A percentile compares a stretch with the other conserved stretches of the same genome.
phyloP scores from a whole-genome alignment of 2,329 filamentous ascomycete genomes.

The Tympanopsis confertula region DNA sequence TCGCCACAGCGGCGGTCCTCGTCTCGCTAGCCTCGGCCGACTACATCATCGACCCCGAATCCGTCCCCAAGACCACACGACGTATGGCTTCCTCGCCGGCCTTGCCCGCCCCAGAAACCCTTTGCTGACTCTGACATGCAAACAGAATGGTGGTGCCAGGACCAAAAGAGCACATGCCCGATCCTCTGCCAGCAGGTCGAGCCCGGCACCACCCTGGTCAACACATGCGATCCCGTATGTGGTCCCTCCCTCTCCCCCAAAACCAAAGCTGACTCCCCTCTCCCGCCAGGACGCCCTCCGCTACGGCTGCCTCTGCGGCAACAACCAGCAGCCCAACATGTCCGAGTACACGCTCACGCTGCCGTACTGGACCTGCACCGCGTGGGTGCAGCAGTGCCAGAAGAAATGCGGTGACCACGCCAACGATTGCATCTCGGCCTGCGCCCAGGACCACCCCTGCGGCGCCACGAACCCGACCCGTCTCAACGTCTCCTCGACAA shows the following conservation, averaged over 20 bases:
- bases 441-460: conserved; percentile 58
- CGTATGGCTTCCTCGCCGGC: conserved; percentile 26
- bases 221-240: conserved; percentile 55
- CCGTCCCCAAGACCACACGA: conserved; percentile 38
- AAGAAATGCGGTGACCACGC: conserved; percentile 37
- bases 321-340: conserved; percentile 57
- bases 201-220: conserved; percentile 38
- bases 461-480: conserved; percentile 54
- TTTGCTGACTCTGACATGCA: not conserved
- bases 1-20: conserved; percentile 42
- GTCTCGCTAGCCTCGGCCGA: conserved; percentile 40
- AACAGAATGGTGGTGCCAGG: conserved; percentile 53
- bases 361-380: conserved; percentile 64
- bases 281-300: conserved; percentile 39
- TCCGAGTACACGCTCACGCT: conserved; percentile 69
- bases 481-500: conserved; percentile 40
- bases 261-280: conserved; percentile 1
- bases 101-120: not conserved
- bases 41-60: conserved; percentile 49
- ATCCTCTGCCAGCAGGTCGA: conserved; percentile 57
- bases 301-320: conserved; percentile 64
- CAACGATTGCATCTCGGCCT: conserved; percentile 45
- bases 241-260: not conserved
- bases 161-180: conserved; percentile 54
- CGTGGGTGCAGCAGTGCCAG: conserved; percentile 62